Evolutionary conservation across 2,329 filamentous ascomycete genomes (phyloP).

Genomic region (Phyllosticta capitalensis): DNA sequence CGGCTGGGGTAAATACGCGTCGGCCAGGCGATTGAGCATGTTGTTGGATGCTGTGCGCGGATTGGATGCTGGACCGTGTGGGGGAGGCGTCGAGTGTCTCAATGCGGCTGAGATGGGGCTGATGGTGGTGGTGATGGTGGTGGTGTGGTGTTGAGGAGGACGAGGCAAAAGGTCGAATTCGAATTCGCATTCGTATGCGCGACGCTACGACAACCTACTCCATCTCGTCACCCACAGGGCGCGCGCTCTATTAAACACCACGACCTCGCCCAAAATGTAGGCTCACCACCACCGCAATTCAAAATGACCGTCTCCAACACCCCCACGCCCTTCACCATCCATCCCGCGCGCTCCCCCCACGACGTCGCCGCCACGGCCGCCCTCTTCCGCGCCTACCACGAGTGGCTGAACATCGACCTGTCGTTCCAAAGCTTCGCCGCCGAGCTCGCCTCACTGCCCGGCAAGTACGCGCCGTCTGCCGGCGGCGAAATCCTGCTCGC

Average conservation of each 20-base stretch:
- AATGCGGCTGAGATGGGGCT: neutral
- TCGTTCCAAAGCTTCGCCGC: constrained; percentile 46
- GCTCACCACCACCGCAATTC: neutral
- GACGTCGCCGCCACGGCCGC: constrained; percentile 30
- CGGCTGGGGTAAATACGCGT: neutral
- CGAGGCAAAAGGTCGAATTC: neutral
- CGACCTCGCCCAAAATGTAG: neutral
- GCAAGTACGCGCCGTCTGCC: constrained; percentile 40
- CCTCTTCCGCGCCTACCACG: constrained; percentile 32
- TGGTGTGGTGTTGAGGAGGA: neutral
- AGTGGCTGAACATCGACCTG: constrained; percentile 44
- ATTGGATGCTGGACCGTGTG: neutral
- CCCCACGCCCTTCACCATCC: constrained; percentile 19
- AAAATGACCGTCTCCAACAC: neutral
- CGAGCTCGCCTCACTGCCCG: constrained; percentile 45
- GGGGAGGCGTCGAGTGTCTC: neutral
- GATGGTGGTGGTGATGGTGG: neutral
- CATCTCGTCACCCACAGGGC: too few species aligned
- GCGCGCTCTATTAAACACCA: too few species aligned
- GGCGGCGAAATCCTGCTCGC: constrained; percentile 44
- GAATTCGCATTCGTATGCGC: too few species aligned
- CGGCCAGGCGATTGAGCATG: neutral
- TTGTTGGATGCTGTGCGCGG: neutral
- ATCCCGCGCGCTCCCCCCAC: constrained; percentile 28
- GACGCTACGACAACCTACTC: too few species aligned